Conservation (phyloP, 2,329 filamentous ascomycete species). For the Phialemonium atrogriseum region DNA sequence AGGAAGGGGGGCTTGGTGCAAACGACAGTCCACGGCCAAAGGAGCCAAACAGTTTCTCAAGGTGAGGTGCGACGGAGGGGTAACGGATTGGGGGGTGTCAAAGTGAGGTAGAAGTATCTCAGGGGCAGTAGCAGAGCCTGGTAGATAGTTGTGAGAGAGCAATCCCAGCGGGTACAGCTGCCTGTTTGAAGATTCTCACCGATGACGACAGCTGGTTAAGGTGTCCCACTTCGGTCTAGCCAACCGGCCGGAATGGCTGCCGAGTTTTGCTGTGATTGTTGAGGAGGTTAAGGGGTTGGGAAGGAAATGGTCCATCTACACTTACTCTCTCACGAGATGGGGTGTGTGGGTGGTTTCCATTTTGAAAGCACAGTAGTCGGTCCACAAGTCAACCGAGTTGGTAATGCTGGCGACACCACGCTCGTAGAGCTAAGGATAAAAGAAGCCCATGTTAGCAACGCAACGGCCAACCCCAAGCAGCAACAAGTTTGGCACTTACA, state of each 20-base stretch:
- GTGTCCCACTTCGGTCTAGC: slow-evolving; percentile 14
- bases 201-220: slow-evolving; percentile 28
- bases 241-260: slow-evolving; percentile 32
- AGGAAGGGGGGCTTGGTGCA: slow-evolving; percentile 46
- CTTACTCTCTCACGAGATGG: slow-evolving; percentile 99
- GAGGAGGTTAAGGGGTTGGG: slow-evolving; percentile 51
- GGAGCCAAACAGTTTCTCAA: slow-evolving; percentile 24
- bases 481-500: slow-evolving; percentile 41
- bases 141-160: slow-evolving; percentile 55
- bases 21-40: slow-evolving; percentile 42
- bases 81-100: slow-evolving; percentile 24
- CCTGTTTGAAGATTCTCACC: slow-evolving; percentile 65
- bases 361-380: slow-evolving; percentile 96
- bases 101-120: slow-evolving; percentile 24
- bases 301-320: slow-evolving; percentile 59
- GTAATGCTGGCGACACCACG: slow-evolving; percentile 88
- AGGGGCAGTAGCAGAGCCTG: slow-evolving; percentile 47
- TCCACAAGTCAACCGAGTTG: slow-evolving; percentile 93
- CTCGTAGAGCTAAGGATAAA: slow-evolving; percentile 95
- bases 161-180: slow-evolving; percentile 48
- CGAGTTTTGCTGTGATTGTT: slow-evolving; percentile 30
- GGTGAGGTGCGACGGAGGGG: slow-evolving; percentile 22
- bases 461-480: too few relatives aligned
- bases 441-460: slow-evolving; percentile 4
- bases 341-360: slow-evolving; percentile 94